Evolutionary conservation across 306 rosid species (phyloP).

Genomic region (Adenanthera pavonina): DNA sequence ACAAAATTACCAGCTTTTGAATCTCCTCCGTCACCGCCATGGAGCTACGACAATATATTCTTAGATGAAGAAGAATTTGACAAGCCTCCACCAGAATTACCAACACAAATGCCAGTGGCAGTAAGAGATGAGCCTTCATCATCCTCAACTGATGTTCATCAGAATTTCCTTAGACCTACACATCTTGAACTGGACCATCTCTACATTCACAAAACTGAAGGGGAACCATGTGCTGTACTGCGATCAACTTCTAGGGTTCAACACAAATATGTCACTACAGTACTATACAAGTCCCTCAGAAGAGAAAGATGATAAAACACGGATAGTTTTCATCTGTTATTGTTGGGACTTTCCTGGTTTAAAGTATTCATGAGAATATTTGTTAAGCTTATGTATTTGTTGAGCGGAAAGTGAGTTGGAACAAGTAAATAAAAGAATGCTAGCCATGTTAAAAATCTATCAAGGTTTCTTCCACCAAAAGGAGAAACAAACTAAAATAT

Average conservation of each 20-base stretch:
- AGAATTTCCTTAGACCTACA: constrained; percentile 39
- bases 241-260: constrained; percentile 68
- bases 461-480: neutral
- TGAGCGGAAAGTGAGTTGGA: constrained; percentile 31
- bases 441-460: constrained; percentile 27
- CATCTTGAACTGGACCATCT: constrained; percentile 75
- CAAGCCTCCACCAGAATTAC: constrained; percentile 79
- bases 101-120: constrained; percentile 65
- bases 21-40: constrained; percentile 80
- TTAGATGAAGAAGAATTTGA: constrained; percentile 66
- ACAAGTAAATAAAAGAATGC: constrained; percentile 25
- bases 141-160: constrained; percentile 41
- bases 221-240: constrained; percentile 57
- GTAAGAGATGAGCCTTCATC: constrained; percentile 50
- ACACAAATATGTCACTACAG: constrained; percentile 59
- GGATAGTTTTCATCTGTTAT: neutral
- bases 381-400: constrained; percentile 22
- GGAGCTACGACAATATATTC: constrained; percentile 69
- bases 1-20: constrained; percentile 52
- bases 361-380: constrained; percentile 26
- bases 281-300: constrained; percentile 62
- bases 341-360: constrained; percentile 31
- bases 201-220: constrained; percentile 58
- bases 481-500: constrained; percentile 3
- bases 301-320: constrained; percentile 43